Evolutionary conservation across 176 grass and related monocot genomes (phyloP), one percentile per base, ranked within the genome.

Genomic region (sorghum (Sorghum bicolor)): DNA sequence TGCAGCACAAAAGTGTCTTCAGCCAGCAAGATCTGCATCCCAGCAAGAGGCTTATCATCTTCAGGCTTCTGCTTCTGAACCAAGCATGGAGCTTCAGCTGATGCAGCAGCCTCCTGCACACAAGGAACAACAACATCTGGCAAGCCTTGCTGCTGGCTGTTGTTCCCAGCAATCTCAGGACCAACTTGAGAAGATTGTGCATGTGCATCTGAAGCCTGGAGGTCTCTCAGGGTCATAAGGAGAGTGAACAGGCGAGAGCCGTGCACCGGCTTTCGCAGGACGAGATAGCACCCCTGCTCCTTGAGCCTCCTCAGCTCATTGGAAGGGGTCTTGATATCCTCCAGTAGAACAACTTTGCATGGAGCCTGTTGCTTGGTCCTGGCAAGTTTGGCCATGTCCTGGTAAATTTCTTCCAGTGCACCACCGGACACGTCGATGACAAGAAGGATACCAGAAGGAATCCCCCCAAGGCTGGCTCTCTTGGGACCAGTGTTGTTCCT

Each of bases 261-360:
- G 22, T 94, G 94, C 70, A 94, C 75, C 5, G 94, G 94, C 33
- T 97, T 97, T 52, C 83, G 84, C 79, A 92, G 50, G 41, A 83
- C 44, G 47, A 92, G 72, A 83, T 92, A 77, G 4, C 77, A 88
- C 8, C 80, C 38, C 6, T 82, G 57, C 39, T 71, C 53, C 37
- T 10, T 68, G n/a, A 87, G 84, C 84, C 83, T 88, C 53, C 70
- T 45, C 33, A 91, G 3, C 30, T 86, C 86, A 53, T 60, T 62
- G 24, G 70, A 78, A 37, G 82, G 22, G 32, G 80, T 82, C 75
- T 71, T 93, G 7, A 88, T 58, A 45, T 91, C 86, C 6, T 83
- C 53, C 48, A 97, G 74, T 26, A 76, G 86, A 22, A 86, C 88
- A 74, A 92, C 52, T 53, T 83, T 94, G 66, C 77, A 94, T 5